phyloP scores from a whole-genome alignment of 768 basidiomycete genomes.

The Hebeloma cylindrosporum region DNA sequence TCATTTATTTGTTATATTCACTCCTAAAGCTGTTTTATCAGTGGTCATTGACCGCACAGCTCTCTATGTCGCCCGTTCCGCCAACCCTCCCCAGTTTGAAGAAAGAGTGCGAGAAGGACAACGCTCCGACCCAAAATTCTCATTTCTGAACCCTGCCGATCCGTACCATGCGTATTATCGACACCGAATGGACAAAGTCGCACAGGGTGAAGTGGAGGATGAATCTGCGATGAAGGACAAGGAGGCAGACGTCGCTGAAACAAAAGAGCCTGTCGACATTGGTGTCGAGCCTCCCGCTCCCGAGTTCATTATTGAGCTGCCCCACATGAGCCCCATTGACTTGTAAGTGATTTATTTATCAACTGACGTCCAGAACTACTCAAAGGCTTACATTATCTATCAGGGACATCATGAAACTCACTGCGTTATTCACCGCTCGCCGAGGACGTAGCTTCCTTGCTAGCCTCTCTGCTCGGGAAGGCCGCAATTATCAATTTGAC shows the following conservation, averaged over 20 bases:
- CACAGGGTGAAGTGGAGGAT: slow-evolving; percentile 71
- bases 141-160: slow-evolving; percentile 95
- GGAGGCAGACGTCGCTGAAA: slow-evolving; percentile 29
- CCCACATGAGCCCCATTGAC: slow-evolving; percentile 86
- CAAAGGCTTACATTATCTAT: slow-evolving; percentile 9
- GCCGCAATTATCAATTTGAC: slow-evolving; percentile 96
- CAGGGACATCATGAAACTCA: slow-evolving; percentile 95
- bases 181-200: slow-evolving; percentile 82
- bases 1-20: slow-evolving; percentile 13
- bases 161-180: slow-evolving; percentile 99
- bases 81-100: slow-evolving; percentile 90
- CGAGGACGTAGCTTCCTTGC: slow-evolving; percentile 86
- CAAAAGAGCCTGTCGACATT: slow-evolving; percentile 55
- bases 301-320: slow-evolving; percentile 84
- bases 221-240: slow-evolving; percentile 52
- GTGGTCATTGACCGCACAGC: slow-evolving; percentile 97
- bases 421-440: slow-evolving; percentile 93
- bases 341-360: slow-evolving; percentile 58
- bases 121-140: slow-evolving; percentile 96
- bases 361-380: background rate
- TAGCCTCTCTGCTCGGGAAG: slow-evolving; percentile 82
- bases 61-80: slow-evolving; percentile 86
- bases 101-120: slow-evolving; percentile 97
- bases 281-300: slow-evolving; percentile 76
- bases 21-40: slow-evolving; percentile 29